Conservation (phyloP, 106 monocot species). For the Agapanthus africanus region DNA sequence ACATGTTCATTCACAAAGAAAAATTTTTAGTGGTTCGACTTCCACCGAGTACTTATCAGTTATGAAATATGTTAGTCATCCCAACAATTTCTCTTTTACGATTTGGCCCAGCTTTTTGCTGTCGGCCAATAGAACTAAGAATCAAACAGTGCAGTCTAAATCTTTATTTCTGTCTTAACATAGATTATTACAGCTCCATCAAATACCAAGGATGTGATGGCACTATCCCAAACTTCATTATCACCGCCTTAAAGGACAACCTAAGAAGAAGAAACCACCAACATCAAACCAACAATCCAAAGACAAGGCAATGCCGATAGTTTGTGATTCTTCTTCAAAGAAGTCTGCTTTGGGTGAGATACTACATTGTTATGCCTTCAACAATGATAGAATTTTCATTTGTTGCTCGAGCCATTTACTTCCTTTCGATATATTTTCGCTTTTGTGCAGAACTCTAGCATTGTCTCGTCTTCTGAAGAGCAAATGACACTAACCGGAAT, state of each 20-base stretch:
- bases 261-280: slow-evolving; percentile 14
- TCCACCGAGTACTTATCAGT: too few species aligned
- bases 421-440: background rate
- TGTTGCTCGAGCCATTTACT: background rate
- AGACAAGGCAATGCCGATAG: slow-evolving; percentile 1
- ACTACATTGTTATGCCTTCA: background rate
- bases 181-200: background rate
- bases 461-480: slow-evolving; percentile 5
- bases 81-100: too few species aligned
- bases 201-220: background rate
- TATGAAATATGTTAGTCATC: too few species aligned
- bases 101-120: slow-evolving; percentile 1
- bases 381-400: too few species aligned
- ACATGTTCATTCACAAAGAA: too few species aligned
- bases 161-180: background rate
- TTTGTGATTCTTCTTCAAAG: slow-evolving; percentile 16
- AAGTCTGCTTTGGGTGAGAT: slow-evolving; percentile 31
- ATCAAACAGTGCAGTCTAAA: background rate
- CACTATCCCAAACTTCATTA: slow-evolving; percentile 7
- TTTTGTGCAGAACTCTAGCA: slow-evolving; percentile 12
- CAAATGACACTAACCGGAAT: slow-evolving; percentile 1
- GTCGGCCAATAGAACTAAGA: background rate
- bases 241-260: slow-evolving; percentile 7
- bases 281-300: background rate
- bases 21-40: too few species aligned